phyloP scores from a whole-genome alignment of 306 rosid species.

The Quercus glauca region DNA sequence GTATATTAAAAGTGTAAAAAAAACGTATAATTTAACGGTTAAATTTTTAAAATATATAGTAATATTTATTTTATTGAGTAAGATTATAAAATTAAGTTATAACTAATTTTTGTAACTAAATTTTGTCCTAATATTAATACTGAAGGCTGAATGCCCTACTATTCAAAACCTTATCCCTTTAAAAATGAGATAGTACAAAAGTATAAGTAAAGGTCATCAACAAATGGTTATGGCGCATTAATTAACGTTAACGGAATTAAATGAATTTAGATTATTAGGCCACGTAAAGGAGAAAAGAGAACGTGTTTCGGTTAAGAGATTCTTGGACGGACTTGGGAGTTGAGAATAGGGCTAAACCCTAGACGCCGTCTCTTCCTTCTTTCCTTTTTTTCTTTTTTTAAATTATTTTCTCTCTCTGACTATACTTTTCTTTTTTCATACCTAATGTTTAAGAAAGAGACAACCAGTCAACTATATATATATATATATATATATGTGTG shows the following conservation, averaged over 20 bases:
- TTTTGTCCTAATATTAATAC: too few species aligned
- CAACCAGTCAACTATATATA: conserved; percentile 20
- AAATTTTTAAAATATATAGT: too few species aligned
- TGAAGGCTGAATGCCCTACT: too few species aligned
- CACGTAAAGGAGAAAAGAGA: background rate
- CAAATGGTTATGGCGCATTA: background rate
- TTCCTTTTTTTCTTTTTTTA: background rate
- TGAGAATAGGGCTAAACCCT: conserved; percentile 25
- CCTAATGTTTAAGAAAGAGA: background rate
- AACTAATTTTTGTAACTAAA: too few species aligned
- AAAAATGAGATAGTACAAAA: too few species aligned
- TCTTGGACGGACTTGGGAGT: conserved; percentile 26
- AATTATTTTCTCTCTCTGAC: too few species aligned
- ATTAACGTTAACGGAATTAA: conserved; percentile 13
- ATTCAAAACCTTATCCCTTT: too few species aligned
- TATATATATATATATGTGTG: too few species aligned
- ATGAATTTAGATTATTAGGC: background rate
- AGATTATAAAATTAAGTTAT: fast-evolving
- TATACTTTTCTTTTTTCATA: background rate
- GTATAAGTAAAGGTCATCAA: background rate
- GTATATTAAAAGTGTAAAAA: too few species aligned
- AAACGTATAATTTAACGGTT: fast-evolving
- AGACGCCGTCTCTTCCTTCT: background rate
- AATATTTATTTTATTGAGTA: too few species aligned
- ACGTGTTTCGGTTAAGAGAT: conserved; percentile 39